Evolutionary conservation across 306 rosid genomes (phyloP).

Genomic region (Trifolium subterraneum): DNA sequence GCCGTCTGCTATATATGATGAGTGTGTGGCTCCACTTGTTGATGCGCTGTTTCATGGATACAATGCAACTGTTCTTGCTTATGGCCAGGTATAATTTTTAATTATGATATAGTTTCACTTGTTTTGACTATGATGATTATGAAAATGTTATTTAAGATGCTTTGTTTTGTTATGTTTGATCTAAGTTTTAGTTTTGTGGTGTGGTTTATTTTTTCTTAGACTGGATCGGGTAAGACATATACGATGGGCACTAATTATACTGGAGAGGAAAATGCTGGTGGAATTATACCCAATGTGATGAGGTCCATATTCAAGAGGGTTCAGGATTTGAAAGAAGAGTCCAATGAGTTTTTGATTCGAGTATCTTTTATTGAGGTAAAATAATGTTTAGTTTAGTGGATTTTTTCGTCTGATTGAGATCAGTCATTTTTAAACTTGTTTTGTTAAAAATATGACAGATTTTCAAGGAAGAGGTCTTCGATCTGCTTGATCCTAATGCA

Average conservation of each 20-base stretch:
- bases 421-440: conserved; percentile 29
- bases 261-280: conserved; percentile 68
- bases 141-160: too few relatives aligned
- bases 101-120: not conserved
- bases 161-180: not conserved
- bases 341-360: conserved; percentile 74
- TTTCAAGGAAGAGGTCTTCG: conserved; percentile 96
- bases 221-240: conserved; percentile 93
- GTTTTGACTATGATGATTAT: not conserved
- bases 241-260: conserved; percentile 78
- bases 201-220: conserved; percentile 51
- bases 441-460: conserved; percentile 55
- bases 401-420: conserved; percentile 4
- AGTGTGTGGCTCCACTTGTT: conserved; percentile 87
- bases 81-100: conserved; percentile 74
- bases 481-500: conserved; percentile 72
- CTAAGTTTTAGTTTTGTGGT: not conserved
- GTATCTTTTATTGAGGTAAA: conserved; percentile 96
- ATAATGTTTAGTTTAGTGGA: not conserved
- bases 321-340: conserved; percentile 50
- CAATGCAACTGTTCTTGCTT: conserved; percentile 96
- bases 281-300: conserved; percentile 87
- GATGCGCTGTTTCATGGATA: conserved; percentile 87
- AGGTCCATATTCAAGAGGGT: conserved; percentile 67
- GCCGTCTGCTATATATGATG: conserved; percentile 59